Conservation (phyloP, 768 basidiomycete species). For the Tulasnella sp. region DNA sequence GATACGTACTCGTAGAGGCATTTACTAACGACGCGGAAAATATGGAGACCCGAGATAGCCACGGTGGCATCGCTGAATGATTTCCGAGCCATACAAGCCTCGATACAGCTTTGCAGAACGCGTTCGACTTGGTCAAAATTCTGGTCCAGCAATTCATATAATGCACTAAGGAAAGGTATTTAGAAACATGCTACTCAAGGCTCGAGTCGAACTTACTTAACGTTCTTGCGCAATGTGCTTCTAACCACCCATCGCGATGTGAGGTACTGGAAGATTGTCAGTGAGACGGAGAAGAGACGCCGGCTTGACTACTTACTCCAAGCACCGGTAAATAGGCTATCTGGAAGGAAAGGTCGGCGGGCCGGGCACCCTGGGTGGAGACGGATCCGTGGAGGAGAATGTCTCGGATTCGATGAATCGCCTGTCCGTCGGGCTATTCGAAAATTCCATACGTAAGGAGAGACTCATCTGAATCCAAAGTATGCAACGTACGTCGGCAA, state of each 20-base stretch:
- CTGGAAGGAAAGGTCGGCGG: constrained; percentile 58
- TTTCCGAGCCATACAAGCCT: not conserved
- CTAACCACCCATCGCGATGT: constrained; percentile 44
- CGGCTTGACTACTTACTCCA: constrained; percentile 44
- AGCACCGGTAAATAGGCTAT: constrained; percentile 58
- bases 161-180: not conserved
- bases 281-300: not conserved
- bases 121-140: constrained; percentile 2
- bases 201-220: not conserved
- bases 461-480: not conserved
- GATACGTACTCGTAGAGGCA: constrained; percentile 57
- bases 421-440: constrained; percentile 45
- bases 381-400: constrained; percentile 55
- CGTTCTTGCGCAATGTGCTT: constrained; percentile 10
- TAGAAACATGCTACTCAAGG: constrained; percentile 37
- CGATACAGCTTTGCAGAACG: not conserved
- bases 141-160: constrained; percentile 3
- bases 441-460: constrained; percentile 41
- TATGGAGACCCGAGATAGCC: constrained; percentile 51
- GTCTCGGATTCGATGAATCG: constrained; percentile 55
- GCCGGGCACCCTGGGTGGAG: constrained; percentile 47
- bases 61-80: not conserved
- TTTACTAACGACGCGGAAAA: constrained; percentile 53
- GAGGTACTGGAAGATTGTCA: constrained; percentile 51
- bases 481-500: constrained; percentile 47